Evolutionary conservation across 1,284 basidiomycete genomes (phyloP).

Genomic region (Moesziomyces sp.): DNA sequence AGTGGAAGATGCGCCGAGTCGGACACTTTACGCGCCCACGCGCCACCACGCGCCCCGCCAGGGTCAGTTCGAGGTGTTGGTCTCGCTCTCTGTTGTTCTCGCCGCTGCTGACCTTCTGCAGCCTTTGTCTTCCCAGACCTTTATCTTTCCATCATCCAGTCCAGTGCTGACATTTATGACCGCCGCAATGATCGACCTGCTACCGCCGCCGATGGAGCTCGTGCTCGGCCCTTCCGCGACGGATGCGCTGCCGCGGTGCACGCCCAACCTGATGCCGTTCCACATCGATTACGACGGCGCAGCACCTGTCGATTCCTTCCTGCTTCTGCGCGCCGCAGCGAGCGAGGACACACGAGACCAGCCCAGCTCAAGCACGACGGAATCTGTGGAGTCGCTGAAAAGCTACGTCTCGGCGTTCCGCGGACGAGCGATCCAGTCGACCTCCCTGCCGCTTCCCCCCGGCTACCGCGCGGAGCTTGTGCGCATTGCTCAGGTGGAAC

Average conservation of each 20-base stretch:
- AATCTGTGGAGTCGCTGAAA: neutral
- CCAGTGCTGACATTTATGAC: neutral
- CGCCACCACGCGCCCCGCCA: constrained; percentile 12
- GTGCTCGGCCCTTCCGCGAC: neutral
- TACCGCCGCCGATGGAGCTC: constrained; percentile 32
- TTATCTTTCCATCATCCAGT: neutral
- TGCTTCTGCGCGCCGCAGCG: constrained; percentile 26
- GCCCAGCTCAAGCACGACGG: neutral
- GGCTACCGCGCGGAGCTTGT: constrained; percentile 35
- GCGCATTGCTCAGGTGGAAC: constrained; percentile 10
- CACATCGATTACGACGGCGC: constrained; percentile 49
- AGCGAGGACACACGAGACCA: neutral
- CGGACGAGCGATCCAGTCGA: constrained; percentile 38
- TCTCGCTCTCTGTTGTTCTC: constrained; percentile 10
- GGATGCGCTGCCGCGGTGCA: constrained; percentile 9
- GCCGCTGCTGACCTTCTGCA: neutral
- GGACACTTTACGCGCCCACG: constrained; percentile 16
- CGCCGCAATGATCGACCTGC: constrained; percentile 3
- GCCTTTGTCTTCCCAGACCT: neutral
- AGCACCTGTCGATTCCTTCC: constrained; percentile 44
- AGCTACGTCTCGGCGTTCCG: constrained; percentile 42
- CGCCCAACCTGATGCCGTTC: constrained; percentile 54
- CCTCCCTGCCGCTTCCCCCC: constrained; percentile 23
- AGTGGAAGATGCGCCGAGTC: neutral
- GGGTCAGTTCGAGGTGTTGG: constrained; percentile 14